Evolutionary conservation across 371 early-diverging fungal genomes (phyloP).

Genomic region (Mortierella sp.): DNA sequence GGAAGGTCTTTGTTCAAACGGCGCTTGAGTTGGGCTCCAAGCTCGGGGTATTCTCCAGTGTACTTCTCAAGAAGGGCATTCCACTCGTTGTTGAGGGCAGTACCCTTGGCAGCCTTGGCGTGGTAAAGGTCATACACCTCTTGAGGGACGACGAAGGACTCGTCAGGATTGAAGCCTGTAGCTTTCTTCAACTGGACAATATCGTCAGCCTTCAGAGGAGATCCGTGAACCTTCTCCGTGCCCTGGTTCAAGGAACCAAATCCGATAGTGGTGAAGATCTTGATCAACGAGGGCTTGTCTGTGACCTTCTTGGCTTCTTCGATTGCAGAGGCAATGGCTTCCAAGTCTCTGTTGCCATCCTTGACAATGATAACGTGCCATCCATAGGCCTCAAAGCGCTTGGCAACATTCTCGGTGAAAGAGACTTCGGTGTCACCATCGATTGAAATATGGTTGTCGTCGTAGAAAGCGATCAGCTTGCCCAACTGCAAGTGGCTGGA

Average conservation of each 20-base stretch:
- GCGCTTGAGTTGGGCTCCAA: conserved; percentile 81
- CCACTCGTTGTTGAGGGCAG: conserved; percentile 80
- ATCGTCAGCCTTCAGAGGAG: conserved; percentile 92
- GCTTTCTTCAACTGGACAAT: conserved; percentile 87
- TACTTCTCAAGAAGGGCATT: conserved; percentile 76
- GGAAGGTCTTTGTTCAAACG: conserved; percentile 82
- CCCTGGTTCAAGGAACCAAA: conserved; percentile 92
- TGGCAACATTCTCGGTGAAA: conserved; percentile 94
- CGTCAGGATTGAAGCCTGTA: conserved; percentile 85
- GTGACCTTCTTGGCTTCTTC: conserved; percentile 84
- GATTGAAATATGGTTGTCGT: conserved; percentile 97
- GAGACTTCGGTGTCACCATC: conserved; percentile 93
- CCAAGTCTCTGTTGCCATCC: conserved; percentile 89
- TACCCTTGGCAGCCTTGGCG: conserved; percentile 68
- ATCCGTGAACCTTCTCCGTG: conserved; percentile 91
- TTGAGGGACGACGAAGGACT: conserved; percentile 80
- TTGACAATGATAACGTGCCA: conserved; percentile 89
- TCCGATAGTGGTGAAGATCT: conserved; percentile 87
- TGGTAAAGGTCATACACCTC: conserved; percentile 75
- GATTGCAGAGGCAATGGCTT: conserved; percentile 78
- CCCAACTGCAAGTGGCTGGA: conserved; percentile 57
- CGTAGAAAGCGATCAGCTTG: conserved; percentile 97
- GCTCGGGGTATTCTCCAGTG: conserved; percentile 71
- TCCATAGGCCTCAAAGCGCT: conserved; percentile 94
- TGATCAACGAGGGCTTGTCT: conserved; percentile 91